Evolutionary conservation across 768 basidiomycete genomes (phyloP).

Genomic region (Podaxis sp.): DNA sequence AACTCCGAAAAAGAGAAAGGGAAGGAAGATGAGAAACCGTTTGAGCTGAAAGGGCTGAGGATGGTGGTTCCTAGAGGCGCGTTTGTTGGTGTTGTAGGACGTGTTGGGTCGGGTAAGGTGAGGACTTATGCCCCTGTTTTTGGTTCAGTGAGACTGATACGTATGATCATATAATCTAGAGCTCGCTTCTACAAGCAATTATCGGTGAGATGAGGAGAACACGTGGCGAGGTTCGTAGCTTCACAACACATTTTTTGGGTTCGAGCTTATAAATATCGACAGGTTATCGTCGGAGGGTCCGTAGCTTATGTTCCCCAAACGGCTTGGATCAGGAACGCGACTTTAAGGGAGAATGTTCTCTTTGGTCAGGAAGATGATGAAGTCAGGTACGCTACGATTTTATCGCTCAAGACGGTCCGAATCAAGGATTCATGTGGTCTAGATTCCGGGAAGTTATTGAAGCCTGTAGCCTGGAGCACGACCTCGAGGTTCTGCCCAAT

Average conservation of each 20-base stretch:
- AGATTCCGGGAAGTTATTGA: conserved; percentile 51
- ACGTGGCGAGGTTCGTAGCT: conserved; percentile 42
- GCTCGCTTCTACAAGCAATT: conserved; percentile 49
- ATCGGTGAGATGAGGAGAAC: conserved; percentile 67
- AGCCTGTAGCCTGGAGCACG: conserved; percentile 67
- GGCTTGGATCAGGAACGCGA: conserved; percentile 66
- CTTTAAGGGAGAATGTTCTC: conserved; percentile 67
- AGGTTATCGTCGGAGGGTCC: conserved; percentile 25
- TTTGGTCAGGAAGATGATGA: conserved; percentile 69
- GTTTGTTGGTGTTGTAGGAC: conserved; percentile 70
- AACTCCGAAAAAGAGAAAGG: conserved; percentile 2
- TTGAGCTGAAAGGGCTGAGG: conserved; percentile 43
- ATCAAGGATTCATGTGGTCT: neutral
- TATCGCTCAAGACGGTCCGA: neutral
- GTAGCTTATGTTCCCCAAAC: conserved; percentile 58
- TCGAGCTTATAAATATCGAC: neutral
- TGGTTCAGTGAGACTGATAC: neutral
- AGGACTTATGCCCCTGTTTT: neutral
- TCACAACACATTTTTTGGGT: neutral
- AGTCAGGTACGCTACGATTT: conserved; percentile 31
- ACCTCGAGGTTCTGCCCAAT: conserved; percentile 66
- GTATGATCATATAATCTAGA: conserved; percentile 27
- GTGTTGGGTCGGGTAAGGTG: conserved; percentile 71
- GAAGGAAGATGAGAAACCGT: conserved; percentile 40
- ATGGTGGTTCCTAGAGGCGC: conserved; percentile 47